Conservation (phyloP, 78 protist genomes). For the Chrysochromulina tobinii region DNA sequence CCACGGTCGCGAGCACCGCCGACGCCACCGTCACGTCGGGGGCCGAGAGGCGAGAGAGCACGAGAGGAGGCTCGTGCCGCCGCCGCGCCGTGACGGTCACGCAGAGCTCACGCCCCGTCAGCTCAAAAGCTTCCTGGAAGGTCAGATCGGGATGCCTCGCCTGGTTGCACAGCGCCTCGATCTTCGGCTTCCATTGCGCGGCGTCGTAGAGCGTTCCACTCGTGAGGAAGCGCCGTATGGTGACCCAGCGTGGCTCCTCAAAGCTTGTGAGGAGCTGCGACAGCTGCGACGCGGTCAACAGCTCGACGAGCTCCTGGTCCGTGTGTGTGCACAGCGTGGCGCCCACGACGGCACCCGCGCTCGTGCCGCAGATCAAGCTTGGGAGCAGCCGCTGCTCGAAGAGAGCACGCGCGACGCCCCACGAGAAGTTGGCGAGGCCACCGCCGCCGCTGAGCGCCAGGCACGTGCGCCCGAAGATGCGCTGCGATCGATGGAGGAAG, state of each 20-base stretch:
- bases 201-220: neutral
- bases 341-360: slow-evolving; percentile 59
- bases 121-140: no score
- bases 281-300: neutral
- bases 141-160: no score
- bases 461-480: slow-evolving; percentile 33
- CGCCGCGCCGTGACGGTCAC: no score
- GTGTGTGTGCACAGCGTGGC: slow-evolving; percentile 43
- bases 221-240: neutral
- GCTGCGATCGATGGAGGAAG: neutral
- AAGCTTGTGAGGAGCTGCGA: neutral
- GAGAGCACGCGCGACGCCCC: slow-evolving; percentile 36
- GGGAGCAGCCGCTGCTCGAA: slow-evolving; percentile 29
- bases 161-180: neutral
- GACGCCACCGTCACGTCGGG: slow-evolving; percentile 38
- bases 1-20: slow-evolving; percentile 42
- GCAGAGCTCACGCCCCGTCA: no score
- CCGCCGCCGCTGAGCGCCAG: slow-evolving; percentile 55
- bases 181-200: neutral
- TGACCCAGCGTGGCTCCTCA: neutral
- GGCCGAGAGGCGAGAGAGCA: slow-evolving; percentile 34
- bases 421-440: slow-evolving; percentile 12
- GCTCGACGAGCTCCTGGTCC: slow-evolving; percentile 32
- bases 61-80: neutral
- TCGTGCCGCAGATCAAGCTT: slow-evolving; percentile 54